phyloP scores from a whole-genome alignment of 2,329 filamentous ascomycete species.

The Rutstroemia sp. region DNA sequence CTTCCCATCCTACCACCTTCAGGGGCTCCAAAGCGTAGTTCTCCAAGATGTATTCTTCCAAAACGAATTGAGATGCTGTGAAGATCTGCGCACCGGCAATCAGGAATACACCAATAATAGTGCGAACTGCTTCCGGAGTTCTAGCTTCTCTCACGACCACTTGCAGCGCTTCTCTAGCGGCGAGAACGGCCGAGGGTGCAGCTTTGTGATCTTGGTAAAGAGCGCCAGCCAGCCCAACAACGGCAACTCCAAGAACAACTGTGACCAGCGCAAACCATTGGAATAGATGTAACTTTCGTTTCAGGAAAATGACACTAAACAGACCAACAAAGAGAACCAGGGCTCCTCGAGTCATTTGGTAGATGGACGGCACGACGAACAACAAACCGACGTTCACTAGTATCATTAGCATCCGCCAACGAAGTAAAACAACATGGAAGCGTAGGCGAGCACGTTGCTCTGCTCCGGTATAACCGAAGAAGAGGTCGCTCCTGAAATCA shows the following conservation, averaged over 20 bases:
- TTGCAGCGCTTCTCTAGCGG: constrained; percentile 35
- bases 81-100: constrained; percentile 96
- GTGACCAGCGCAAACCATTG: constrained; percentile 87
- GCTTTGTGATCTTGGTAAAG: constrained; percentile 58
- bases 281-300: constrained; percentile 71
- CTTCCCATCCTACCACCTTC: constrained; percentile 92
- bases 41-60: constrained; percentile 89
- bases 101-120: constrained; percentile 75
- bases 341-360: constrained; percentile 96
- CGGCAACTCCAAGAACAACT: constrained; percentile 78
- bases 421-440: neutral
- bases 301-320: constrained; percentile 88
- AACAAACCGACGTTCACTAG: constrained; percentile 93
- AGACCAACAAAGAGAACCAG: constrained; percentile 92
- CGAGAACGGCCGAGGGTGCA: constrained; percentile 30
- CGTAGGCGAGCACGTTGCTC: too few relatives aligned
- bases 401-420: neutral
- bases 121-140: constrained; percentile 53
- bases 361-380: constrained; percentile 92
- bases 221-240: constrained; percentile 85
- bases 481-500: neutral
- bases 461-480: too few relatives aligned
- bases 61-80: constrained; percentile 90
- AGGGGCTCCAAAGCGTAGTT: constrained; percentile 68
- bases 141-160: constrained; percentile 35